phyloP scores from a whole-genome alignment of 352 stramenopile genomes.

The Phytophthora foliorum region DNA sequence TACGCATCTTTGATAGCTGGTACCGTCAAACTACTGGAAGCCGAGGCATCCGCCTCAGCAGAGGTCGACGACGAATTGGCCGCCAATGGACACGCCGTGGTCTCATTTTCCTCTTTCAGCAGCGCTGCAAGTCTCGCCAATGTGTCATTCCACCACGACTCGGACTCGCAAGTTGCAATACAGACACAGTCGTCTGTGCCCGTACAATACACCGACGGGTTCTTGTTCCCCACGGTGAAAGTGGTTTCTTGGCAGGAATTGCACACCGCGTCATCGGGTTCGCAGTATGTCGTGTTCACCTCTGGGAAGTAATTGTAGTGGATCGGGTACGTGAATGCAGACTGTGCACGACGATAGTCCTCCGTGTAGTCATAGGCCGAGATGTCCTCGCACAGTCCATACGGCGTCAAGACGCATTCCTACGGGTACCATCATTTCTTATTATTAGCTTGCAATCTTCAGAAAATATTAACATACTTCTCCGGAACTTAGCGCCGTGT shows the following conservation, averaged over 20 bases:
- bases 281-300: slow-evolving; percentile 67
- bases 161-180: slow-evolving; percentile 60
- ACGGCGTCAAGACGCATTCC: slow-evolving; percentile 60
- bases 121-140: slow-evolving; percentile 40
- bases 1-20: slow-evolving; percentile 45
- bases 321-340: slow-evolving; percentile 46
- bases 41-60: slow-evolving; percentile 10
- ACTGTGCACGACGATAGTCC: slow-evolving; percentile 58
- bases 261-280: slow-evolving; percentile 46
- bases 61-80: slow-evolving; percentile 43
- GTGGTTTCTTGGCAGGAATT: slow-evolving; percentile 41
- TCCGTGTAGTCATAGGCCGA: slow-evolving; percentile 52
- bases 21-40: slow-evolving; percentile 23
- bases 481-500: slow-evolving; percentile 39
- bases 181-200: slow-evolving; percentile 56
- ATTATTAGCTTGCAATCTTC: not conserved
- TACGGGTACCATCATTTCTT: slow-evolving; percentile 19
- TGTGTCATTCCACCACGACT: slow-evolving; percentile 54
- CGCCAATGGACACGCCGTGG: slow-evolving; percentile 42
- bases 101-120: slow-evolving; percentile 27
- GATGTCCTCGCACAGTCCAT: slow-evolving; percentile 53
- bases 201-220: slow-evolving; percentile 63
- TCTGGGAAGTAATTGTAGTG: slow-evolving; percentile 74
- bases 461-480: slow-evolving; percentile 38
- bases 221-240: slow-evolving; percentile 49